Base-by-base conservation (phyloP, 345 rosid species). In the Gossypium bickii region DNA sequence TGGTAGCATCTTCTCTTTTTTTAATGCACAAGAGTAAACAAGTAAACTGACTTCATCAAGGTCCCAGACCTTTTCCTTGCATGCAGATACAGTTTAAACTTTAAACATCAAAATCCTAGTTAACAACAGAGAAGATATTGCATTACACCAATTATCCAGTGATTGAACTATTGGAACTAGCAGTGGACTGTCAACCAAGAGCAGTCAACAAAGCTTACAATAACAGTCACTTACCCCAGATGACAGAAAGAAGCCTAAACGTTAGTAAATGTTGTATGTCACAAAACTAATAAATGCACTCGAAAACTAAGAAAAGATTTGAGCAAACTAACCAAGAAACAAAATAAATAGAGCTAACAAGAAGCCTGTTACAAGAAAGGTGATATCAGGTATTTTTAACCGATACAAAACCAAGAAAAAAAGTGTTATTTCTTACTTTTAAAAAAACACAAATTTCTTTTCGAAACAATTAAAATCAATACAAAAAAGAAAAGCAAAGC, bases 1-100 rank as follows among this genome's bases (percentile, higher is more conserved):
- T 58, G 72, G 80, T 74, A 86, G 86, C 90, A 87, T 86, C 80
- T 88, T 83, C 80, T 86, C 71, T 76, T 81, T 81, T 34, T 78
- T 82, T 83, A 78, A 66, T 18, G 5, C 38, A 65, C 80, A 80
- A 75, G 49, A 70, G 57, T 11, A 70, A 27, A 72, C 47, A 57
- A 71, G 76, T 73, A 82, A 78, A 24, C 52, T 78, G 43, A 82
- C 65, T 18, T 81, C 86, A 85, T 71, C 65, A 68, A 76, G 74
- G 24, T 51, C 45, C 51, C 45, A 56, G 25, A 62, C 58, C 43
- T 67, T 58, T 61, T 71, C 66, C 60, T 66, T 49, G 67, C 62
- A 25, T 59, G 58, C 41, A 52, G 49, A 57, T 17, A 15, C 53
- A 63, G 52, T 70, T 61, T 29, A 74, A 76, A 68, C 12, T 74